Percentiles rank a stretch among this genome's conserved stretches.
phyloP scores from a whole-genome alignment of 106 monocot species.

The Gastrodia elata region DNA sequence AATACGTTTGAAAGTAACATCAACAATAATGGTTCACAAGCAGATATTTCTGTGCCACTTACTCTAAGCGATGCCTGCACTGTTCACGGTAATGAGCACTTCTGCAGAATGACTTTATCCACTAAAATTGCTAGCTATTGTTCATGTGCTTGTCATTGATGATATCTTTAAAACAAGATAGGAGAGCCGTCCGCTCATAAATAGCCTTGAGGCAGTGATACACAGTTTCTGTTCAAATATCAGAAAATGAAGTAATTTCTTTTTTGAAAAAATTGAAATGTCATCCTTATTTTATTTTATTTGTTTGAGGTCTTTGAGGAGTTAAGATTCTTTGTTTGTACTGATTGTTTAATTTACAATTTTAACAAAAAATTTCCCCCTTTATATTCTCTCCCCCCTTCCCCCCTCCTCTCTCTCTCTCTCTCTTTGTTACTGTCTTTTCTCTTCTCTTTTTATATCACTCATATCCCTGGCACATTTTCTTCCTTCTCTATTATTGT shows the following conservation, averaged over 20 bases:
- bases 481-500: background rate
- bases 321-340: background rate
- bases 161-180: background rate
- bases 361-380: background rate
- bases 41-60: slow-evolving; percentile 9
- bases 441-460: background rate
- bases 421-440: background rate
- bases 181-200: background rate
- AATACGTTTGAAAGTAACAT: slow-evolving; percentile 2
- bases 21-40: background rate
- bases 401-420: background rate
- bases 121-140: background rate
- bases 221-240: slow-evolving; percentile 1
- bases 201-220: background rate
- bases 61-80: slow-evolving; percentile 6
- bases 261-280: background rate
- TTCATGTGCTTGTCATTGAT: background rate
- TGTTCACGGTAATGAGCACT: slow-evolving; percentile 15
- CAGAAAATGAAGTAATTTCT: background rate
- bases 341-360: background rate
- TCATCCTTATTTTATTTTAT: background rate
- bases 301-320: background rate
- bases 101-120: background rate
- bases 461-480: background rate
- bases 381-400: background rate